Percentiles rank a stretch among this genome's conserved stretches.
phyloP scores from a whole-genome alignment of 129 eudicot genomes.

The Escallonia rubra region DNA sequence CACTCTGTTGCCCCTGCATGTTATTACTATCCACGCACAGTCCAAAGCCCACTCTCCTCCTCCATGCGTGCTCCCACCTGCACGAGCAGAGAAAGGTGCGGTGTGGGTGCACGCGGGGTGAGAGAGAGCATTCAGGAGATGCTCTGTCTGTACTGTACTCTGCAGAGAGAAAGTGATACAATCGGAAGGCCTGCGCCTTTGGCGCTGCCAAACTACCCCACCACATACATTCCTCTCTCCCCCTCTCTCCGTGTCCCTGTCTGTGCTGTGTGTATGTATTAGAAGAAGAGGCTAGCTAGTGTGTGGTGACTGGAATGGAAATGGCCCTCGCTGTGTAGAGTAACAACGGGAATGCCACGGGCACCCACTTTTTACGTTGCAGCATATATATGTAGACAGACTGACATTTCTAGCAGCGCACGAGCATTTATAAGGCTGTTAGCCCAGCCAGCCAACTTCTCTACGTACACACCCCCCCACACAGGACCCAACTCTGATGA shows the following conservation, averaged over 20 bases:
- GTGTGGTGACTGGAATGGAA: not conserved
- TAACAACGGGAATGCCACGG: slow-evolving; percentile 5
- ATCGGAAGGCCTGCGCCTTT: slow-evolving; percentile 18
- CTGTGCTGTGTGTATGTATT: too few species aligned
- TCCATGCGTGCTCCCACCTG: slow-evolving; percentile 14
- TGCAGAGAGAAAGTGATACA: not conserved
- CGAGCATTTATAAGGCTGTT: not conserved
- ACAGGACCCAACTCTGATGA: too few species aligned
- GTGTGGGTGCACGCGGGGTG: too few species aligned
- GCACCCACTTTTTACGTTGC: not conserved
- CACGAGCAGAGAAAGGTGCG: too few species aligned
- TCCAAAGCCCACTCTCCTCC: not conserved
- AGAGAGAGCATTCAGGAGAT: too few species aligned
- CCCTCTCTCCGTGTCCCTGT: too few species aligned
- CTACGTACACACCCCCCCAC: too few species aligned
- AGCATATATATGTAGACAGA: too few species aligned
- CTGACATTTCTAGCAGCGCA: not conserved
- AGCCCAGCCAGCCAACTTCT: too few species aligned
- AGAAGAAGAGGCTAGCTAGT: too few species aligned
- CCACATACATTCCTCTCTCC: too few species aligned
- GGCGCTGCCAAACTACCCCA: too few species aligned
- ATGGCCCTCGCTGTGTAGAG: not conserved
- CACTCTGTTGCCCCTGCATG: slow-evolving; percentile 8
- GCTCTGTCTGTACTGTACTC: not conserved
- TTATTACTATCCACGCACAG: not conserved